These are phyloP conservation scores for Ceratobasidium sp. DNA, from an alignment of 1,284 basidiomycete genomes.

Conservation along the genomic window DNA sequence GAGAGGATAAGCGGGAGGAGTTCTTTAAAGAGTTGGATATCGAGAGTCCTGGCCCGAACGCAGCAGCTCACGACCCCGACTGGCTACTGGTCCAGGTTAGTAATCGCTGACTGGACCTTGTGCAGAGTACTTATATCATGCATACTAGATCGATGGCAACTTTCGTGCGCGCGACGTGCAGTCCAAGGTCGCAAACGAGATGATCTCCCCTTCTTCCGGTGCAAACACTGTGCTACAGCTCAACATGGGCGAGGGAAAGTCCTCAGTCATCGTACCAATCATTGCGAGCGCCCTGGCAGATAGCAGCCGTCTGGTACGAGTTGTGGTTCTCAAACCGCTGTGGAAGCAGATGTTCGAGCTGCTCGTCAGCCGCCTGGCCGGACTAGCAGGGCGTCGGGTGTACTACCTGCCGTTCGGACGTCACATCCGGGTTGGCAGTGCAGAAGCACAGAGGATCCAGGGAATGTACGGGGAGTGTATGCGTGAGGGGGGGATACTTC, in stretches of 20 bases:
- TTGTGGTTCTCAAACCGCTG: slow-evolving; percentile 62
- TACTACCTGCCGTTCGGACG: slow-evolving; percentile 64
- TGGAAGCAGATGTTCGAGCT: slow-evolving; percentile 61
- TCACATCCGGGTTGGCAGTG: slow-evolving; percentile 49
- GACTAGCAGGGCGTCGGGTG: slow-evolving; percentile 60
- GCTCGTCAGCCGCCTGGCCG: slow-evolving; percentile 58
- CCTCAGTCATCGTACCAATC: slow-evolving; percentile 63
- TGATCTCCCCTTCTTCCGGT: slow-evolving; percentile 59
- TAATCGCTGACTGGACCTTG: neutral
- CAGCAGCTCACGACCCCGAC: neutral
- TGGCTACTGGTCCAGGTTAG: slow-evolving; percentile 37
- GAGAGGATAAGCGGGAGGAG: neutral
- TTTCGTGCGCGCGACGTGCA: slow-evolving; percentile 60
- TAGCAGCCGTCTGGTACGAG: slow-evolving; percentile 58
- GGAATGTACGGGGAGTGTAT: slow-evolving; percentile 57
- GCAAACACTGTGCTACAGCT: slow-evolving; percentile 61
- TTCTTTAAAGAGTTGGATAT: slow-evolving; percentile 27
- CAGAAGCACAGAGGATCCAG: slow-evolving; percentile 48
- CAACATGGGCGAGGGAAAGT: slow-evolving; percentile 70
- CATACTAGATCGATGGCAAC: slow-evolving; percentile 58
- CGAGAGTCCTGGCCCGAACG: neutral
- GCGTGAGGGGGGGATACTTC: slow-evolving; percentile 57
- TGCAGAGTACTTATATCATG: neutral
- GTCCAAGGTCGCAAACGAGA: slow-evolving; percentile 56
- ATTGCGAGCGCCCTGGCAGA: slow-evolving; percentile 58